Conservation (phyloP, 495 filamentous ascomycete genomes). For the Trichoderma asperelloides region DNA sequence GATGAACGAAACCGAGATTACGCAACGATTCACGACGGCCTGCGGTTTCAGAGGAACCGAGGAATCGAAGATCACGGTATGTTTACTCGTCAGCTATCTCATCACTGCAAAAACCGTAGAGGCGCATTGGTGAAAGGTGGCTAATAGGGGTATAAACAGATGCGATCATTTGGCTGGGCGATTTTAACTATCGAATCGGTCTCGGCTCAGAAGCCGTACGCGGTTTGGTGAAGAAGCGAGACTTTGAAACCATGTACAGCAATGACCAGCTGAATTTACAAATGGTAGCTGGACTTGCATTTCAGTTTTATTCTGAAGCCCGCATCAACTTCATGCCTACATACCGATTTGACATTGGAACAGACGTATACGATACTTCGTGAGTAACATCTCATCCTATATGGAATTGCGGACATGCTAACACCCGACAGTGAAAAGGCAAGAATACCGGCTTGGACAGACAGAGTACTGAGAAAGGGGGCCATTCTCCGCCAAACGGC, state of each 20-base stretch:
- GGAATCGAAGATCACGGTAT: slow-evolving; percentile 78
- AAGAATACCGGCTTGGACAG: slow-evolving; percentile 95
- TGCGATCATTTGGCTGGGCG: slow-evolving; percentile 91
- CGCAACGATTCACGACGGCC: slow-evolving; percentile 73
- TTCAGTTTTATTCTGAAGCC: slow-evolving; percentile 84
- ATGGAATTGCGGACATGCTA: slow-evolving; percentile 10
- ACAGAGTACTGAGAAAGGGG: slow-evolving; percentile 83
- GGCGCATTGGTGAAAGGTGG: not conserved
- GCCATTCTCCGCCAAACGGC: slow-evolving; percentile 68
- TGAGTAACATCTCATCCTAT: slow-evolving; percentile 32
- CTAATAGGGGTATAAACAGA: slow-evolving; percentile 28
- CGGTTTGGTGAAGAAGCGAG: slow-evolving; percentile 55
- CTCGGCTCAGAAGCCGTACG: slow-evolving; percentile 71
- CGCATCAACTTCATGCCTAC: slow-evolving; percentile 80
- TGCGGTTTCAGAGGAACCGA: slow-evolving; percentile 84
- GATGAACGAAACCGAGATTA: slow-evolving; percentile 94
- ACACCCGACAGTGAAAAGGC: slow-evolving; percentile 61
- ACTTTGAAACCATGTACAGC: slow-evolving; percentile 74
- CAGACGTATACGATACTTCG: slow-evolving; percentile 86
- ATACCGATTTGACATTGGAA: slow-evolving; percentile 88
- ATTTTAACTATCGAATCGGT: slow-evolving; percentile 98
- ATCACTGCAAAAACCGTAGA: not conserved
- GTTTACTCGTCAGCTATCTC: slow-evolving; percentile 7
- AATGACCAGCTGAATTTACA: slow-evolving; percentile 97
- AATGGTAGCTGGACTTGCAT: slow-evolving; percentile 86